Evolutionary conservation across 495 filamentous ascomycete genomes (phyloP), one percentile per base, ranked within the genome.

Genomic region (Podospora pseudocomata): DNA sequence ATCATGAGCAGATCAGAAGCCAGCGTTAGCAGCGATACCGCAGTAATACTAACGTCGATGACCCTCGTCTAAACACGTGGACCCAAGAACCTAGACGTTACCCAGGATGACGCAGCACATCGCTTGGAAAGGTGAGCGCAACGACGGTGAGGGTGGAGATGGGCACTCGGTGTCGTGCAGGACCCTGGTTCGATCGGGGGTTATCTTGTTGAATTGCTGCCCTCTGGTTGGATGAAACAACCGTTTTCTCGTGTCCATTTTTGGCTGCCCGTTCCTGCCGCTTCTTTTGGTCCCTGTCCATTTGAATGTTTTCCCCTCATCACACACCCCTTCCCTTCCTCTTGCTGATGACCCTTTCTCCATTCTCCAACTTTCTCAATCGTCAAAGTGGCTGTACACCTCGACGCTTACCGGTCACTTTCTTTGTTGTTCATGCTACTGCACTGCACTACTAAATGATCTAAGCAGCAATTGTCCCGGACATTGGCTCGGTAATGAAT

Each of bases 221-320:
- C 66, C 71, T 77, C 68, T 79, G 79, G 78, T 80, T 82, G 80
- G 80, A 74, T 80, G 78, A 81, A 81, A 81, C 80, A 75, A 56
- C 73, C 67, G 78, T 82, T 82, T 71, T 83, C 81, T 83, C 81
- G 81, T 83, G 80, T 83, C 80, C 81, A 82, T 80, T 82, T 82
- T 83, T 83, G 81, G 81, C 65, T 62, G 60, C 65, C 71, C 63
- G 57, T 67, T 53, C 66, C 63, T 54, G 69, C 68, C 68, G 71
- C 67, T 67, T 67, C 39, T 49, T 49, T 49, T 49, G 15, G 69
- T 58, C 60, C 68, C 72, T 71, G 60, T 68, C 65, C 53, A 26
- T 54, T 63, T 54, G 4, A 32, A 27, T 49, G 56, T 34, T 32
- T 61, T 61, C 59, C 27, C 59, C 27, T 61, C 59, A 27, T 61